Conservation (phyloP, 1,284 basidiomycete genomes). For the Ceratobasidium theobromae region DNA sequence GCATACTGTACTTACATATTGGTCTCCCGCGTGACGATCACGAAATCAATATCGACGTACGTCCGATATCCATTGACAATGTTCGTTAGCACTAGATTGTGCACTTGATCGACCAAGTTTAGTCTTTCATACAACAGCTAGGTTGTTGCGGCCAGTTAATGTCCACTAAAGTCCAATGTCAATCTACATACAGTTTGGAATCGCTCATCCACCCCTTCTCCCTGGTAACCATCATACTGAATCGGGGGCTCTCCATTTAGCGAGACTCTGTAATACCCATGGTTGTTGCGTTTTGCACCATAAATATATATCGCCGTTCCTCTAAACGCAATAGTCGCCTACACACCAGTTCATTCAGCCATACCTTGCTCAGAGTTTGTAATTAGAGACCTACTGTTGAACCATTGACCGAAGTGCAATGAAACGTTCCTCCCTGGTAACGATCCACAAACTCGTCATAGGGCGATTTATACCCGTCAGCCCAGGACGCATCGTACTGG, state of each 20-base stretch:
- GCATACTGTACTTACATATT: background rate
- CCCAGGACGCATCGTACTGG: background rate
- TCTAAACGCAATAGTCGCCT: constrained; percentile 1
- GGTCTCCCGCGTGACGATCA: background rate
- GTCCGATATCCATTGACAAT: background rate
- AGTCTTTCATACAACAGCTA: background rate
- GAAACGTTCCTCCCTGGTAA: background rate
- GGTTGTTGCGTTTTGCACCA: constrained; percentile 1
- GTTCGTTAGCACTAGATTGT: background rate
- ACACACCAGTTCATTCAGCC: background rate
- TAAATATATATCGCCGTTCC: constrained; percentile 11
- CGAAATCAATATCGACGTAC: constrained; percentile 2
- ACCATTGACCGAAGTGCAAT: background rate
- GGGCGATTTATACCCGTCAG: background rate
- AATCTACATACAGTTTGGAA: background rate
- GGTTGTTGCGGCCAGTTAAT: background rate
- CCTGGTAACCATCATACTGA: constrained; percentile 3
- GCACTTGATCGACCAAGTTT: background rate
- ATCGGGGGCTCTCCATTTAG: background rate
- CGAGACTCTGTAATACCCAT: constrained; percentile 8
- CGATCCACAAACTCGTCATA: background rate
- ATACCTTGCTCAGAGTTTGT: background rate
- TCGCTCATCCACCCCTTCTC: background rate
- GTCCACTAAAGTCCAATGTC: background rate
- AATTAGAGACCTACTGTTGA: background rate